Base-by-base conservation (phyloP, 1,284 basidiomycete species). In the Melampsora abietis-canadensis region DNA sequence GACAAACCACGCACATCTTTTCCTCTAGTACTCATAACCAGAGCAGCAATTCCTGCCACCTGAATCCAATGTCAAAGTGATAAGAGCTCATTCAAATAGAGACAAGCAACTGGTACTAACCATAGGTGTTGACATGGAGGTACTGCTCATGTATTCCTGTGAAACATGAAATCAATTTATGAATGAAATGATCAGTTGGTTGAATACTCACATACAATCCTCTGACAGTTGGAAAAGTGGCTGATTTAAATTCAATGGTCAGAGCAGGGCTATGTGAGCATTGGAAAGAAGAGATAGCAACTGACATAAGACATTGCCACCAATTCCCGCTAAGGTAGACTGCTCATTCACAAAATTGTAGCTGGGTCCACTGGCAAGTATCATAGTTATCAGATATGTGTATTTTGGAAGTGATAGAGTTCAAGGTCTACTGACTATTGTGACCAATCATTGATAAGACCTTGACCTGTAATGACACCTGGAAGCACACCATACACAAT, bases 41-140 rank as follows among this genome's bases (percentile, higher is more conserved):
- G 24, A 40, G 70, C 70, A 21, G 70, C 63, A 17, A 74, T 57
- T 6, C 70, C 70, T 31, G 70, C 62, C 57, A 74, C 37, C 70
- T 74, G 19, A 44, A 74, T 8, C 19, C 2, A 17, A 6, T 48
- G 6, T 2, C 21, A 15, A 17, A 12, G 44, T 40, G 15, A 14
- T 15, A 6, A 40, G 30, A 12, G 2, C 8, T 17, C 27, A 48
- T 47, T 54, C 30, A n/a, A 44, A 14, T 44, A 27, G 27, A 27
- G 27, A 27, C 27, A 27, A 27, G 27, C 7, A 8, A 1, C 8
- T 21, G 24, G 30, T 15, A 57, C 69, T 4, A 31, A 74, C 72
- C 57, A 67, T 64, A 10, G 72, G 72, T 10, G 64, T 44, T 44
- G 72, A 54, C 72, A 74, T 74, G 14, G 64, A 74, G n/a, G 72